A percentile compares a stretch with the other conserved stretches of the same genome.
phyloP scores from a whole-genome alignment of 257 asterid species.

The Solanum etuberosum region DNA sequence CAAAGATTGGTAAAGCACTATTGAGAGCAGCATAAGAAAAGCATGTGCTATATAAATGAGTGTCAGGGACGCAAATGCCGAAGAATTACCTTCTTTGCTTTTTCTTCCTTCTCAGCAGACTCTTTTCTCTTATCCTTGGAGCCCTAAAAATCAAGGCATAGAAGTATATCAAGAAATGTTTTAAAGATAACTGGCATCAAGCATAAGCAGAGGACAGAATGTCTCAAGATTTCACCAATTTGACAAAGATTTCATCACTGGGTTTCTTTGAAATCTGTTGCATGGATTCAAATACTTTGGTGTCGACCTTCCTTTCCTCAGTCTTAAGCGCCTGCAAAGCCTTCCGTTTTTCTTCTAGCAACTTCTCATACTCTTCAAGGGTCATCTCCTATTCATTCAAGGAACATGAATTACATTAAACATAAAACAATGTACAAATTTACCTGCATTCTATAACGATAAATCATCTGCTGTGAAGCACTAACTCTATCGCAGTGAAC shows the following conservation, averaged over 20 bases:
- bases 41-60: neutral
- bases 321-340: conserved; percentile 53
- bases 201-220: neutral
- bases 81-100: conserved; percentile 54
- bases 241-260: conserved; percentile 52
- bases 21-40: neutral
- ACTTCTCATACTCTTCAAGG: conserved; percentile 82
- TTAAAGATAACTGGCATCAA: neutral
- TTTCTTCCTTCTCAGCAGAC: conserved; percentile 70
- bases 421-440: neutral
- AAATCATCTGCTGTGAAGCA: neutral
- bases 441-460: neutral
- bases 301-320: conserved; percentile 84
- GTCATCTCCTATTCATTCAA: conserved; percentile 69
- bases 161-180: neutral
- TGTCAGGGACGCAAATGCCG: neutral
- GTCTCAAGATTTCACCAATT: conserved; percentile 44
- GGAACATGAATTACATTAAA: neutral
- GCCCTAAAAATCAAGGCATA: conserved; percentile 27
- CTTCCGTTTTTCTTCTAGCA: conserved; percentile 73
- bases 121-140: conserved; percentile 79
- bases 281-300: conserved; percentile 67
- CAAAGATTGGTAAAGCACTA: neutral
- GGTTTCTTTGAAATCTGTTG: conserved; percentile 69
- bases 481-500: neutral